A percentile compares a stretch with the other conserved stretches of the same genome.
Evolutionary conservation across 2,329 filamentous ascomycete species (phyloP).

Genomic region (Fusarium lateritium): DNA sequence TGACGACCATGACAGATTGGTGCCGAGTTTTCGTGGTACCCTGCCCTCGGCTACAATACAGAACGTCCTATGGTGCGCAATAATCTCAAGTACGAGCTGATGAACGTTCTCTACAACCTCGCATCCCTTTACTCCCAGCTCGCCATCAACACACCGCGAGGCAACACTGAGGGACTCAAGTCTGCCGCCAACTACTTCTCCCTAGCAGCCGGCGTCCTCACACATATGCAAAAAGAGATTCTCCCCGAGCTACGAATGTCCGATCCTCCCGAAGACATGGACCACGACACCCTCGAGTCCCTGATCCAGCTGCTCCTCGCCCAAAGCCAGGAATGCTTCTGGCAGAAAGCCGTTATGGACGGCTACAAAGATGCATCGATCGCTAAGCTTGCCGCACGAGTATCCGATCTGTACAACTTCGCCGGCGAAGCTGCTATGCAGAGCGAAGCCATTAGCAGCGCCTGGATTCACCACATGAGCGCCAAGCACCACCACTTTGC

Average conservation of each 20-base stretch:
- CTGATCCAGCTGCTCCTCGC: slow-evolving; percentile 88
- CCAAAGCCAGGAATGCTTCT: slow-evolving; percentile 97
- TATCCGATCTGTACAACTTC: slow-evolving; percentile 90
- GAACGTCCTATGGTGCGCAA: slow-evolving; percentile 78
- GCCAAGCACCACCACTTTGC: slow-evolving; percentile 98
- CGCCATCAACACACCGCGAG: slow-evolving; percentile 83
- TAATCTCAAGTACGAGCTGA: slow-evolving; percentile 85
- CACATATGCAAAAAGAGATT: slow-evolving; percentile 81
- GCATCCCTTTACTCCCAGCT: slow-evolving; percentile 95
- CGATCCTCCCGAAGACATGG: slow-evolving; percentile 95
- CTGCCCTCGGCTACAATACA: slow-evolving; percentile 90
- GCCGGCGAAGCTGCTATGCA: slow-evolving; percentile 89
- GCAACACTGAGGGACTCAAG: slow-evolving; percentile 86
- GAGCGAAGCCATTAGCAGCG: slow-evolving; percentile 89
- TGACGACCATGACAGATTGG: slow-evolving; percentile 74
- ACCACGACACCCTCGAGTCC: slow-evolving; percentile 86
- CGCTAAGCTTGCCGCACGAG: slow-evolving; percentile 88
- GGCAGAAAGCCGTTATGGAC: slow-evolving; percentile 97
- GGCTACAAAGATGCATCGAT: slow-evolving; percentile 93
- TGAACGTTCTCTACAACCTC: slow-evolving; percentile 94
- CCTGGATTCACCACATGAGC: slow-evolving; percentile 98
- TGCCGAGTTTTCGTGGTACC: slow-evolving; percentile 97
- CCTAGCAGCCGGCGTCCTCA: slow-evolving; percentile 86
- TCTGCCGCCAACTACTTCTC: slow-evolving; percentile 92
- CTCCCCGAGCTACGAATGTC: slow-evolving; percentile 86